These are phyloP conservation scores for Aspergillus proliferans DNA, from an alignment of 2,329 filamentous ascomycete species.

Conservation along the genomic window DNA sequence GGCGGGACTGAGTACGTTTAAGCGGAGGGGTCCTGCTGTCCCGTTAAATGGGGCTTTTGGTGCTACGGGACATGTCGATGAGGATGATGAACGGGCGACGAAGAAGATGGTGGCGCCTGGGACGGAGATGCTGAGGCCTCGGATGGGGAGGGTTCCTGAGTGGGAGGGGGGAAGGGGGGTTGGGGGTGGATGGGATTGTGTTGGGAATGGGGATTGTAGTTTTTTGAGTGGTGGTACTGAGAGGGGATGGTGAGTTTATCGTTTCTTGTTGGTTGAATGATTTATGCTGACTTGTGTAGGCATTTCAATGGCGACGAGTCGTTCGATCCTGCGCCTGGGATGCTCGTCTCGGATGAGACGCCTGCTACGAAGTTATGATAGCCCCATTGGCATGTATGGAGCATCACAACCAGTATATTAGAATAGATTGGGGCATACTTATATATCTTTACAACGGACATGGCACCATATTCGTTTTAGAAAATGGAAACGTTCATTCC, in stretches of 20 bases:
- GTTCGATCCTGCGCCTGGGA: constrained; percentile 33
- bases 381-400: too few relatives aligned
- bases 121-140: constrained; percentile 21
- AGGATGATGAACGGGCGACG: background rate
- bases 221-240: constrained; percentile 77
- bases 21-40: constrained; percentile 34
- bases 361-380: constrained; percentile 10
- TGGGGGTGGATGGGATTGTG: constrained; percentile 72
- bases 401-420: background rate
- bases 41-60: background rate
- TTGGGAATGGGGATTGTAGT: constrained; percentile 74
- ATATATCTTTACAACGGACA: too few relatives aligned
- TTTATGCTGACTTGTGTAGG: constrained; percentile 20
- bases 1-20: constrained; percentile 69
- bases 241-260: constrained; percentile 67
- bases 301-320: constrained; percentile 44
- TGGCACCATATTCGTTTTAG: too few relatives aligned
- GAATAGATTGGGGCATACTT: too few relatives aligned
- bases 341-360: background rate
- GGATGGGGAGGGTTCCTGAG: constrained; percentile 21
- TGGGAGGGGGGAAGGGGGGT: constrained; percentile 60
- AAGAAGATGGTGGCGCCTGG: constrained; percentile 18
- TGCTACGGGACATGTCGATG: background rate
- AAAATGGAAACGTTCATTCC: too few relatives aligned
- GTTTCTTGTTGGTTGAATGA: constrained; percentile 20